A percentile compares a stretch with the other conserved stretches of the same genome.
These are phyloP conservation scores for Gossypium davidsonii DNA, from an alignment of 441 rosid species.

Conservation along the genomic window DNA sequence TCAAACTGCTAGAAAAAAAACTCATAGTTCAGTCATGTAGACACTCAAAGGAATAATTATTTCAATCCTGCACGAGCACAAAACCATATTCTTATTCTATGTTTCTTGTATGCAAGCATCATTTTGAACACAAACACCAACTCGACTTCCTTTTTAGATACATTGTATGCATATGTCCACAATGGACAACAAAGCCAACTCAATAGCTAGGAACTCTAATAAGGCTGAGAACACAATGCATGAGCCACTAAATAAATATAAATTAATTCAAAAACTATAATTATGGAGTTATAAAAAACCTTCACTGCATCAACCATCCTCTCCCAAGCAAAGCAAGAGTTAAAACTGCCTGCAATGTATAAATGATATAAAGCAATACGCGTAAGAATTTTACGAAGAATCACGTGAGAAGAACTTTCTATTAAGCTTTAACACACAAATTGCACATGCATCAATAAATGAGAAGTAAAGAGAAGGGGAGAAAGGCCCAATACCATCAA, in stretches of 20 bases:
- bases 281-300: slow-evolving; percentile 30
- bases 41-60: not conserved
- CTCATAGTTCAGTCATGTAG: not conserved
- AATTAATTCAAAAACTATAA: not conserved
- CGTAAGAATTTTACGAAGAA: not conserved
- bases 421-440: slow-evolving; percentile 1
- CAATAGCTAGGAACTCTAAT: slow-evolving; percentile 2
- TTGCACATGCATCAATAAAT: not conserved
- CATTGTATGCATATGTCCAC: not conserved
- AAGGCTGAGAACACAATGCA: slow-evolving; percentile 5
- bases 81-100: not conserved
- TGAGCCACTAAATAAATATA: not conserved
- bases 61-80: not conserved
- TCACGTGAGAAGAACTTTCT: not conserved
- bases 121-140: slow-evolving; percentile 4
- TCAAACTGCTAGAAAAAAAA: slow-evolving; percentile 4
- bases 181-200: not conserved
- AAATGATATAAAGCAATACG: slow-evolving; percentile 9
- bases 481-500: slow-evolving; percentile 25
- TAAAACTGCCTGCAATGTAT: slow-evolving; percentile 27
- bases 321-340: slow-evolving; percentile 41
- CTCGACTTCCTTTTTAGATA: not conserved
- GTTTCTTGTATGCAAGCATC: not conserved
- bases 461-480: not conserved
- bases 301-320: slow-evolving; percentile 57